Percentiles rank a stretch among this genome's conserved stretches.
These are phyloP conservation scores for Xylaria sp. DNA, from an alignment of 495 filamentous ascomycete species.

Conservation along the genomic window DNA sequence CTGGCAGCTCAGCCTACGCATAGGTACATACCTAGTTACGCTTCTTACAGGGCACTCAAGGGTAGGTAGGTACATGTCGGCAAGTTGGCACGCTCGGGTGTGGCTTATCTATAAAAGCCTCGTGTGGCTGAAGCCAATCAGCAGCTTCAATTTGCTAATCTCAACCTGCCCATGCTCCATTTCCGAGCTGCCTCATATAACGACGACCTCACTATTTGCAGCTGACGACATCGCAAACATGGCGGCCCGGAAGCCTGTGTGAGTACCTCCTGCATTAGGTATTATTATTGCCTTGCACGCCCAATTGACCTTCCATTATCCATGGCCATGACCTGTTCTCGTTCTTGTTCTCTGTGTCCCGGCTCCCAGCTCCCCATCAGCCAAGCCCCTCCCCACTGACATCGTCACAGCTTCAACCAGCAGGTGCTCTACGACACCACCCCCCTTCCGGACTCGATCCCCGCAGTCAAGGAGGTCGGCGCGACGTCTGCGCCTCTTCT, in stretches of 20 bases:
- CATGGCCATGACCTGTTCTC: neutral
- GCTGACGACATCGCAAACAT: slow-evolving; percentile 49
- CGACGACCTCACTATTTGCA: slow-evolving; percentile 32
- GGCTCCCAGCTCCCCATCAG: too few relatives aligned
- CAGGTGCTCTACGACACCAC: slow-evolving; percentile 93
- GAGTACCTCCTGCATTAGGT: slow-evolving; percentile 36
- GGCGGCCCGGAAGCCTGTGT: slow-evolving; percentile 57
- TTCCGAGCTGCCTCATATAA: slow-evolving; percentile 34
- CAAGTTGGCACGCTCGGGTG: too few relatives aligned
- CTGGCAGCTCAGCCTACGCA: neutral
- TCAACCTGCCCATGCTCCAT: slow-evolving; percentile 34
- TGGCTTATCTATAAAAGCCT: slow-evolving; percentile 10
- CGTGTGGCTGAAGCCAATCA: slow-evolving; percentile 44
- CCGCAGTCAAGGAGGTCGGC: slow-evolving; percentile 89
- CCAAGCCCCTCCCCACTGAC: slow-evolving; percentile 22
- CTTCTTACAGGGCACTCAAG: neutral
- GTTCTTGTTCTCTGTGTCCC: slow-evolving; percentile 4
- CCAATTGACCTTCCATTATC: slow-evolving; percentile 41
- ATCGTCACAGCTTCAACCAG: slow-evolving; percentile 81
- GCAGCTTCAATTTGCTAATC: slow-evolving; percentile 42
- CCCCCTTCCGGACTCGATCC: slow-evolving; percentile 89
- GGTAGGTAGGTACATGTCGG: too few relatives aligned
- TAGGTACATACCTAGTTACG: too few relatives aligned
- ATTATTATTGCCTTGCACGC: neutral
- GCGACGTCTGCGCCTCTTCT: slow-evolving; percentile 88